Percentiles rank a stretch among this genome's conserved stretches.
Evolutionary conservation across 2,329 filamentous ascomycete genomes (phyloP).

Genomic region (Scleromitrula shiraiana): DNA sequence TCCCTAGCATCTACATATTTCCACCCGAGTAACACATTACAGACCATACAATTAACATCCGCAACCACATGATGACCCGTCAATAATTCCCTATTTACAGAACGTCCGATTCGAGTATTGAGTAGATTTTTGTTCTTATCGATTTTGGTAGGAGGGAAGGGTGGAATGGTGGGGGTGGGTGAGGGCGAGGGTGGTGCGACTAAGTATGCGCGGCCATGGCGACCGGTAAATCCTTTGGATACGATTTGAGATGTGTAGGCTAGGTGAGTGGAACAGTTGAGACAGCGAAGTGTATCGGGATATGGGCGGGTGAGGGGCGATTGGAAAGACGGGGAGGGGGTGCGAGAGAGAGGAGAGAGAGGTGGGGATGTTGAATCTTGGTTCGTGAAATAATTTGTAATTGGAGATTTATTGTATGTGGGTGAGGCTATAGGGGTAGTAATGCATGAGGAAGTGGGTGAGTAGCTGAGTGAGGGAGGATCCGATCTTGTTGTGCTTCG

Average conservation of each 20-base stretch:
- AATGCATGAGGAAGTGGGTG: conserved; percentile 26
- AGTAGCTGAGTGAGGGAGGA: conserved; percentile 31
- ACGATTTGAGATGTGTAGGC: conserved; percentile 54
- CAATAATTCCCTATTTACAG: conserved; percentile 49
- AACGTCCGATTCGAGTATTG: conserved; percentile 48
- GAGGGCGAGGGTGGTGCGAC: conserved; percentile 35
- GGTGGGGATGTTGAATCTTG: neutral
- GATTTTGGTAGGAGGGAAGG: conserved; percentile 8
- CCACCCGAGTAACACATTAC: conserved; percentile 53
- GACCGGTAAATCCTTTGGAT: conserved; percentile 58
- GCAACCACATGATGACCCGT: conserved; percentile 58
- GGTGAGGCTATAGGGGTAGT: conserved; percentile 18
- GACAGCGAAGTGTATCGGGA: conserved; percentile 51
- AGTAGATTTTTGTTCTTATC: conserved; percentile 32
- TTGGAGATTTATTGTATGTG: neutral
- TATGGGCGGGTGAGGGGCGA: conserved; percentile 34
- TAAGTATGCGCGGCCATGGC: conserved; percentile 56
- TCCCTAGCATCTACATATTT: conserved; percentile 60
- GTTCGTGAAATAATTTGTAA: neutral
- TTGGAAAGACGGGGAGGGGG: neutral
- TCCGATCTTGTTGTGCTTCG: conserved; percentile 24
- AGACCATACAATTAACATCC: conserved; percentile 52
- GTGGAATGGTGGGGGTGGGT: conserved; percentile 1
- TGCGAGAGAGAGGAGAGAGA: neutral
- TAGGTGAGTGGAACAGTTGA: conserved; percentile 51